Evolutionary conservation across 441 rosid genomes (phyloP).

Genomic region (Macaranga tanarius): DNA sequence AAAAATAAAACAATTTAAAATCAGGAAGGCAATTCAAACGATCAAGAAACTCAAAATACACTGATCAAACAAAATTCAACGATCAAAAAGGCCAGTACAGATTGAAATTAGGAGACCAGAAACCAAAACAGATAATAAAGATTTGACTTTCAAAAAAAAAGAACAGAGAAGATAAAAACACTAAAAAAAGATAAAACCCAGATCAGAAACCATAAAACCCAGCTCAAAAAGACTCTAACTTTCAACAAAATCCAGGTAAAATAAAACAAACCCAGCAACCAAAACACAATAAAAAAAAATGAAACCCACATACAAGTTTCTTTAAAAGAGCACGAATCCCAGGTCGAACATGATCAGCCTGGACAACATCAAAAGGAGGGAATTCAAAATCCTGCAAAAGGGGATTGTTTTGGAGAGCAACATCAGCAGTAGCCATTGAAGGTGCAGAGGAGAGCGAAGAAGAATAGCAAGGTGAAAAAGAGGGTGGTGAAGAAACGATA

Average conservation of each 20-base stretch:
- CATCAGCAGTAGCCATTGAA: constrained; percentile 37
- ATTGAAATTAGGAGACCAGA: background rate
- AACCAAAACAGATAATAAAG: too few relatives aligned
- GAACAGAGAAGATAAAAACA: background rate
- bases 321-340: constrained; percentile 68
- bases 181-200: background rate
- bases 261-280: constrained; percentile 2
- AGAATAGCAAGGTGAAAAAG: constrained; percentile 31
- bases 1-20: too few relatives aligned
- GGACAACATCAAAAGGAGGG: constrained; percentile 67
- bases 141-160: background rate
- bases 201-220: background rate
- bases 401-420: constrained; percentile 46
- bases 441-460: constrained; percentile 30
- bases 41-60: background rate
- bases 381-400: constrained; percentile 67
- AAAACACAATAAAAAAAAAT: constrained; percentile 1
- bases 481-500: constrained; percentile 20
- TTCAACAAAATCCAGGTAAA: background rate
- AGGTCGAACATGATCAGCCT: constrained; percentile 65
- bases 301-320: constrained; percentile 45
- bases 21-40: background rate
- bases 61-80: background rate
- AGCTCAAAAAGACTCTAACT: background rate
- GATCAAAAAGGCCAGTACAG: background rate